Evolutionary conservation across 2,329 filamentous ascomycete genomes (phyloP), one percentile per base, ranked within the genome.

Genomic region (Colletotrichum gloeosporioides): DNA sequence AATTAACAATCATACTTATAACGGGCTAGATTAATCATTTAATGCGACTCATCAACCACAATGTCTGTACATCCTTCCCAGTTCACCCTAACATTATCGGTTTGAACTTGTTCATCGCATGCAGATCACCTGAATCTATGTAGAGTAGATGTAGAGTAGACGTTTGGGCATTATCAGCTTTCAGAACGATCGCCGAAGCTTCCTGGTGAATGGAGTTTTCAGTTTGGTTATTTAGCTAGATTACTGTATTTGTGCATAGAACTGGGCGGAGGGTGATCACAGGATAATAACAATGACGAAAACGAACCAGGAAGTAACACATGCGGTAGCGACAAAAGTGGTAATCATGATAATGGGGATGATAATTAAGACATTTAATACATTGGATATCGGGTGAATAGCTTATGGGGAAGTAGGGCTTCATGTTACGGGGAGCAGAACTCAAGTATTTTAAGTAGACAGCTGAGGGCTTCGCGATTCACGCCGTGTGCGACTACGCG

Each of bases 341-440:
- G 18, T 3, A 44, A n/a, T n/a, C n/a, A 4, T 0, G 0, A n/a
- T 44, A 4, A n/a, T 44, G 3, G 39, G 2, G 3, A 3, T n/a
- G 10, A 2, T 2, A 12, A 18, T 6, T n/a, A 4, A 18, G 2
- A 44, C 10, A 2, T 10, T 3, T 44, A 10, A n/a, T n/a, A 3
- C 2, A 44, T 44, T 0, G n/a, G 18, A 3, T 6, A 44, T 44
- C 0, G n/a, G 18, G 8, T 10, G 18, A 6, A 49, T 9, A 3
- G 18, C 2, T 1, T 49, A 49, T 39, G 36, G 36, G 0, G 1
- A n/a, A n/a, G n/a, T n/a, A n/a, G n/a, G n/a, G n/a, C n/a, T n/a
- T n/a, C n/a, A n/a, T 8, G 6, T 36, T 36, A 39, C 34, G 15
- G 0, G 15, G 34, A 0, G 15, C 15, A 39, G 36, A 39, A 39